phyloP scores from a whole-genome alignment of 768 basidiomycete genomes.

The Leccinum incarnatum region DNA sequence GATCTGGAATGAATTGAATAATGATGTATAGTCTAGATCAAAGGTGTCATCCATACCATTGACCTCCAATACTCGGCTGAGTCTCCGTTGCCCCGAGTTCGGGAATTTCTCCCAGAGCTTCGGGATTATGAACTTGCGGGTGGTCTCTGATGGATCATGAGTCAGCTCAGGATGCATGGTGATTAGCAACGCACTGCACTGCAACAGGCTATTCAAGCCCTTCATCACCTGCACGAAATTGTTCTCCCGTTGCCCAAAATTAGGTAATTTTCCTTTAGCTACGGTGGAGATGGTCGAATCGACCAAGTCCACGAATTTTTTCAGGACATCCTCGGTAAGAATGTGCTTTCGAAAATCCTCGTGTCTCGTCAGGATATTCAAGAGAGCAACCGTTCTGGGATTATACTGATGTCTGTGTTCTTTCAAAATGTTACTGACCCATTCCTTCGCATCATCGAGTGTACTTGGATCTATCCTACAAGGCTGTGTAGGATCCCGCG shows the following conservation, averaged over 20 bases:
- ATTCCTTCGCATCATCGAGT: slow-evolving; percentile 9
- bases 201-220: slow-evolving; percentile 15
- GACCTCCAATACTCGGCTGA: slow-evolving; percentile 13
- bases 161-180: neutral
- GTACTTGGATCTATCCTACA: no score
- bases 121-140: neutral
- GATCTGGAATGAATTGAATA: slow-evolving; percentile 2
- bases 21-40: no score
- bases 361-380: slow-evolving; percentile 22
- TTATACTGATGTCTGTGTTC: slow-evolving; percentile 17
- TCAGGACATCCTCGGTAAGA: slow-evolving; percentile 13
- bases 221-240: slow-evolving; percentile 24
- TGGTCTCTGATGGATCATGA: slow-evolving; percentile 8
- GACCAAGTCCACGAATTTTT: slow-evolving; percentile 12
- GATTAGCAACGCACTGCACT: slow-evolving; percentile 12
- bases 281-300: slow-evolving; percentile 8
- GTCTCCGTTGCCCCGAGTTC: neutral
- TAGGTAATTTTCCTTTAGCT: neutral
- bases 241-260: neutral
- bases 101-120: neutral
- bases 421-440: slow-evolving; percentile 11
- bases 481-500: neutral
- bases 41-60: slow-evolving; percentile 4
- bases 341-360: slow-evolving; percentile 9
- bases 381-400: slow-evolving; percentile 21